Conservation (phyloP, 73 alveolate species). For the Breviolum minutum region DNA sequence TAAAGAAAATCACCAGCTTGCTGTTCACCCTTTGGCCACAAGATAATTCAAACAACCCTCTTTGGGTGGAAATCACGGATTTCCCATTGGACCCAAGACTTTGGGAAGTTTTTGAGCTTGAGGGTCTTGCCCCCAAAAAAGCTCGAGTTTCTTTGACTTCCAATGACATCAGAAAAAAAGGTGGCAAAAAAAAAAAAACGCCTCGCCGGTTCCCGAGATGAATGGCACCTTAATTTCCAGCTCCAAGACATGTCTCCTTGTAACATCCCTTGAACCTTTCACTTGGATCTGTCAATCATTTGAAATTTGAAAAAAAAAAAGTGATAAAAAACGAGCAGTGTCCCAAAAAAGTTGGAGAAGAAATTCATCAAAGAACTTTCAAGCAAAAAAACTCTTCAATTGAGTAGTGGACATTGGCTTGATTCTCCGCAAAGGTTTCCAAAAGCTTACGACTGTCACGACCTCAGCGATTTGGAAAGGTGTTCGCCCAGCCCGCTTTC, state of each 20-base stretch:
- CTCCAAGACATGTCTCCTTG: not conserved
- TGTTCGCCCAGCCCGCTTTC: not conserved
- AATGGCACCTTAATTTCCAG: conserved; percentile 8
- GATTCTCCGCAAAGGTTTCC: conserved; percentile 14
- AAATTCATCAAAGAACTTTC: not conserved
- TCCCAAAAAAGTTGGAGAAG: not conserved
- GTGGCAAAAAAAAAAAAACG: not conserved
- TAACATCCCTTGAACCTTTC: no score
- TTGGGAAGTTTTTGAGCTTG: not conserved
- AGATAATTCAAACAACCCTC: no score
- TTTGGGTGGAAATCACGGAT: no score
- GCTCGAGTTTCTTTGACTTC: no score
- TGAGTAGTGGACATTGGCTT: conserved; percentile 10
- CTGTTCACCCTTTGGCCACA: not conserved
- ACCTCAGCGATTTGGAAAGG: not conserved
- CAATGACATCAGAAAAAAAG: not conserved
- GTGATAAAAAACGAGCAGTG: not conserved
- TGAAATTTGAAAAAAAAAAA: not conserved
- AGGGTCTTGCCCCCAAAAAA: not conserved
- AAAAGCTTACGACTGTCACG: conserved; percentile 53
- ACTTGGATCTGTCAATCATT: not conserved
- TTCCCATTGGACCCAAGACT: no score
- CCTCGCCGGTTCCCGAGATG: conserved; percentile 67
- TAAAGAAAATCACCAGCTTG: no score
- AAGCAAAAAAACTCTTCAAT: no score